Evolutionary conservation across 1,139 yeast genomes (phyloP), one percentile per base, ranked within the genome.

Genomic region (Insectozyma bohioensis): DNA sequence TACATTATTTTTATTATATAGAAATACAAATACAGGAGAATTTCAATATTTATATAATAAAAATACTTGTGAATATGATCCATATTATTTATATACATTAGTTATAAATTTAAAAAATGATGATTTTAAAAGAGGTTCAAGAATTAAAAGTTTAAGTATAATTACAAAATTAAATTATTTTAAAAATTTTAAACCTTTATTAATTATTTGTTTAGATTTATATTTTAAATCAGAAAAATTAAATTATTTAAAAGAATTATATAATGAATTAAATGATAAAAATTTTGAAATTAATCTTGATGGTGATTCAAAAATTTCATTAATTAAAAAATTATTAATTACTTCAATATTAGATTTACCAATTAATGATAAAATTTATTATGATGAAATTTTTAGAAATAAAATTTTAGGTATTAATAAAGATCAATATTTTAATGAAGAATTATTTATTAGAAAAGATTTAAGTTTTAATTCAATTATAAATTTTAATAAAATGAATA

Each of bases 131-230:
- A 56, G 85, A 43, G 83, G 83, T 2, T 74, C 80, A 4, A 61
- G 64, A 15, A 78, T 79, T 37, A 76, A 76, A 47, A 66, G 81
- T 15, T 56, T 79, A 42, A 71, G 79, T 13, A 64, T 79, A 17
- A 59, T 78, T 15, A 78, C 85, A 12, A 59, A 61, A 18, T 62
- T 72, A 31, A 55, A 68, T 4, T 76, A 61, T 48, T 74, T 78
- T 56, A 79, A 77, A 45, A 73, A 73, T 37, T 77, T 78, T 54
- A 75, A 72, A 50, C 85, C 85, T 3, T 53, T 79, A 38, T 53
- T 79, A 31, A 50, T 77, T 41, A 67, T 78, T 26, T 72, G 80
- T 12, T 60, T 78, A 42, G 82, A 78, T 47, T 62, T 61, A 25
- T 67, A 64, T 37, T 72, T 72, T 31, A 47, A 51, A 14, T 39